These are phyloP conservation scores for Clausena lansium DNA, from an alignment of 345 rosid species.

Conservation along the genomic window DNA sequence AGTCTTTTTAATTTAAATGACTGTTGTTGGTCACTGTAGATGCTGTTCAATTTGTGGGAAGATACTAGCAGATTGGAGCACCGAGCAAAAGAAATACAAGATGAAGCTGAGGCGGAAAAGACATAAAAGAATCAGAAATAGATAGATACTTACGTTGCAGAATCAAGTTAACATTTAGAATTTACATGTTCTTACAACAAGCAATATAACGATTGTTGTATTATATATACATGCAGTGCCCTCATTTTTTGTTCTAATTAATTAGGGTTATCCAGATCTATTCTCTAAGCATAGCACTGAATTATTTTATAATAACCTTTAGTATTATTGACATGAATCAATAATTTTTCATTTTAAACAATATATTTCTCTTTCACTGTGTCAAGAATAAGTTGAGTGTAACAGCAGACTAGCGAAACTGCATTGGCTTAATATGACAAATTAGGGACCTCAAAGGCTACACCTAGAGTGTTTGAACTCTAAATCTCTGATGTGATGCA, in stretches of 20 bases:
- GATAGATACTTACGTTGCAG: not conserved
- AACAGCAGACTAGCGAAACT: not conserved
- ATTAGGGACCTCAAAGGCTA: too few species aligned
- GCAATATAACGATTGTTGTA: too few species aligned
- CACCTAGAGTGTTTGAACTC: too few species aligned
- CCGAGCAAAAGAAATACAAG: not conserved
- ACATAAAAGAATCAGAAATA: not conserved
- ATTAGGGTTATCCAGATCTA: too few species aligned
- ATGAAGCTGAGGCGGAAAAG: not conserved
- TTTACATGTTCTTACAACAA: too few species aligned
- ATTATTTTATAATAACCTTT: not conserved
- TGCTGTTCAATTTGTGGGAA: not conserved
- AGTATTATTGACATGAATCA: not conserved
- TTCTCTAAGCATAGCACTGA: too few species aligned
- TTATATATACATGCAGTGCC: too few species aligned
- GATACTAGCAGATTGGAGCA: not conserved
- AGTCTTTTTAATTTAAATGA: too few species aligned
- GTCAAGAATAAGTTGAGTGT: not conserved
- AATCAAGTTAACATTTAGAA: not conserved
- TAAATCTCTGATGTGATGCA: not conserved
- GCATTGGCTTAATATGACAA: too few species aligned
- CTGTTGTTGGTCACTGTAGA: not conserved
- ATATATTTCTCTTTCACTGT: not conserved
- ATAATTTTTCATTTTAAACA: not conserved
- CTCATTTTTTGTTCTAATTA: too few species aligned